Conservation (phyloP, 2,329 filamentous ascomycete species). For the Scedosporium minutisporum region DNA sequence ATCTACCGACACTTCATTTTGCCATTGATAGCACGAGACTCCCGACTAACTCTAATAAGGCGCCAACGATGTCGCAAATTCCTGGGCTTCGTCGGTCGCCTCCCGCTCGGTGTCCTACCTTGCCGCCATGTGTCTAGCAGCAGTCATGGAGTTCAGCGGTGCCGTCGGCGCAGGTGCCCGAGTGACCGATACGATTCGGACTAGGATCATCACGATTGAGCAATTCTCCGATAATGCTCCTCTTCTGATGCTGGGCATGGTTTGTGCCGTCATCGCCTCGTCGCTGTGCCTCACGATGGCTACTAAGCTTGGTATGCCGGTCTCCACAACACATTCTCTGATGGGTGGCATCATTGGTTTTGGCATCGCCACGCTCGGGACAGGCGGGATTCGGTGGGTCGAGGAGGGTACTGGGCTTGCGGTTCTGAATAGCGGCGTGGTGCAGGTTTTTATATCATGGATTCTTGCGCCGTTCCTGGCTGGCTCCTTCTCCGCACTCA, state of each 20-base stretch:
- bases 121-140: slow-evolving; percentile 49
- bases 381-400: slow-evolving; percentile 42
- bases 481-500: slow-evolving; percentile 39
- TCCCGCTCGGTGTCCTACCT: slow-evolving; percentile 55
- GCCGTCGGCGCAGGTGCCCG: slow-evolving; percentile 50
- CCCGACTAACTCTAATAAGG: slow-evolving; percentile 19
- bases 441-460: slow-evolving; percentile 50
- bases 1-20: background rate
- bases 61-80: slow-evolving; percentile 62
- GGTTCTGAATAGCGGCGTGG: slow-evolving; percentile 37
- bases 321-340: slow-evolving; percentile 53
- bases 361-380: slow-evolving; percentile 45
- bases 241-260: slow-evolving; percentile 49
- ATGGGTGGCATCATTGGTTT: slow-evolving; percentile 51
- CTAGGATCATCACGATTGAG: slow-evolving; percentile 41
- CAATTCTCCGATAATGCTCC: slow-evolving; percentile 37
- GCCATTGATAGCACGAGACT: too few relatives aligned
- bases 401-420: slow-evolving; percentile 27
- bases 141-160: slow-evolving; percentile 52
- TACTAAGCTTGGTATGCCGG: slow-evolving; percentile 44
- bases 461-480: slow-evolving; percentile 48
- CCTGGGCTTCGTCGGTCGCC: slow-evolving; percentile 65
- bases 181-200: slow-evolving; percentile 52
- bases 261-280: slow-evolving; percentile 43
- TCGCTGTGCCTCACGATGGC: slow-evolving; percentile 47